These are phyloP conservation scores for Corrigiola litoralis DNA, from an alignment of 179 eudicot species.

Conservation along the genomic window DNA sequence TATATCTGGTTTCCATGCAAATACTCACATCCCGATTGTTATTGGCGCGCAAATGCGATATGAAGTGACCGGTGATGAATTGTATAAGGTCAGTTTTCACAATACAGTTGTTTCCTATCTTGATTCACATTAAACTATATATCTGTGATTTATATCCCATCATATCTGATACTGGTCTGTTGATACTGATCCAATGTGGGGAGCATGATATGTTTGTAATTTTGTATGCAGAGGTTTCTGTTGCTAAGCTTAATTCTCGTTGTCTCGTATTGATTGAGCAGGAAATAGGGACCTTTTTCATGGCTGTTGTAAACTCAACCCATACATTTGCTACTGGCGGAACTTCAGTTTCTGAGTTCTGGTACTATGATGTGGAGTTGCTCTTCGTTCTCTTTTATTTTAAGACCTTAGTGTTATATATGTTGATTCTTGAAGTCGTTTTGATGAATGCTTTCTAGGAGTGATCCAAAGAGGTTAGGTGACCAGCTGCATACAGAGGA, in stretches of 20 bases:
- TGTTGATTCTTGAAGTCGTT: not conserved
- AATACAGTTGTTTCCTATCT: not conserved
- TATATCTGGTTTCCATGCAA: conserved; percentile 75
- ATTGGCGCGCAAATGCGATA: conserved; percentile 95
- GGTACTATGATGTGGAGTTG: conserved; percentile 39
- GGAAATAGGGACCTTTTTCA: conserved; percentile 80
- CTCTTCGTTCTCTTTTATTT: not conserved
- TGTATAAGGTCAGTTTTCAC: conserved; percentile 57
- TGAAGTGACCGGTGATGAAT: conserved; percentile 87
- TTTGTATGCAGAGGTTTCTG: not conserved
- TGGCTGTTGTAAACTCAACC: conserved; percentile 87
- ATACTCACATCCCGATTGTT: conserved; percentile 89
- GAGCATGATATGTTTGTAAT: not conserved
- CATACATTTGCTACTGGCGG: conserved; percentile 93
- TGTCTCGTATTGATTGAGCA: conserved; percentile 29
- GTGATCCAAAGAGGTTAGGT: conserved; percentile 73
- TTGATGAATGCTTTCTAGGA: conserved; percentile 56
- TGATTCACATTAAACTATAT: no score
- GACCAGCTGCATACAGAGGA: conserved; percentile 52
- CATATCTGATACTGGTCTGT: not conserved
- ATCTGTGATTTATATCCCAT: not conserved
- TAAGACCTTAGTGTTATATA: not conserved
- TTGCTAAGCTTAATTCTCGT: not conserved
- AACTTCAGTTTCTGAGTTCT: conserved; percentile 69
- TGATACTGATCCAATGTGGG: not conserved